phyloP scores from a whole-genome alignment of 2,329 filamentous ascomycete genomes.

The Hypoxylon sp. region DNA sequence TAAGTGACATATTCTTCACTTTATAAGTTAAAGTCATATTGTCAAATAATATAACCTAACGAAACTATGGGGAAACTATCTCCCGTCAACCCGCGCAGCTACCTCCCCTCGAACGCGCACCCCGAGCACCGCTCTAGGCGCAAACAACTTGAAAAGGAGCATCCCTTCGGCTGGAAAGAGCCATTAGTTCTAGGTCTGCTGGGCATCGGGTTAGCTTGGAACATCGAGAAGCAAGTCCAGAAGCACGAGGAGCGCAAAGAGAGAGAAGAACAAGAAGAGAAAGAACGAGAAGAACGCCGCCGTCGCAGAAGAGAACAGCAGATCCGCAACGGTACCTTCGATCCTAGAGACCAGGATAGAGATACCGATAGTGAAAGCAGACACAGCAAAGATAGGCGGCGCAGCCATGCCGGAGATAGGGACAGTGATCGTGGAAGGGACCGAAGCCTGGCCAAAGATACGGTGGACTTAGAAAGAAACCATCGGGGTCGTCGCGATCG shows the following conservation, averaged over 20 bases:
- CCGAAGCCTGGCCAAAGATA: constrained; percentile 27
- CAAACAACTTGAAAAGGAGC: constrained; percentile 60
- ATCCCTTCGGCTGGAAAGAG: constrained; percentile 61
- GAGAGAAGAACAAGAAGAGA: constrained; percentile 46
- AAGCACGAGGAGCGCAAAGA: constrained; percentile 55
- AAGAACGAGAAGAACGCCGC: constrained; percentile 44
- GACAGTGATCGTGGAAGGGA: constrained; percentile 21
- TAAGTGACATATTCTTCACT: not conserved
- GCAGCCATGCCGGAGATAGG: not conserved
- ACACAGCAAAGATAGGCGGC: constrained; percentile 1
- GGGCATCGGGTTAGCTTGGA: constrained; percentile 59
- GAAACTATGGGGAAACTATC: constrained; percentile 35
- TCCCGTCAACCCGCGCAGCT: constrained; percentile 34
- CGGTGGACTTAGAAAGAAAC: constrained; percentile 21
- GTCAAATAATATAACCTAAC: not conserved
- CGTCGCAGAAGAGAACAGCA: constrained; percentile 36
- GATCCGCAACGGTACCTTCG: constrained; percentile 26
- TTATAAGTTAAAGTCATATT: not conserved
- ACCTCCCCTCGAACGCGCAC: constrained; percentile 58
- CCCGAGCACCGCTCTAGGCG: constrained; percentile 56
- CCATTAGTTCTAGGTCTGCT: constrained; percentile 50
- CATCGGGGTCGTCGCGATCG: constrained; percentile 37
- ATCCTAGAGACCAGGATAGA: constrained; percentile 7
- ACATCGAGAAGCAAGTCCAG: constrained; percentile 59
- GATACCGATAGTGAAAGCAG: constrained; percentile 4